These are phyloP conservation scores for Citrus inodora DNA, from an alignment of 345 rosid genomes.

Conservation along the genomic window DNA sequence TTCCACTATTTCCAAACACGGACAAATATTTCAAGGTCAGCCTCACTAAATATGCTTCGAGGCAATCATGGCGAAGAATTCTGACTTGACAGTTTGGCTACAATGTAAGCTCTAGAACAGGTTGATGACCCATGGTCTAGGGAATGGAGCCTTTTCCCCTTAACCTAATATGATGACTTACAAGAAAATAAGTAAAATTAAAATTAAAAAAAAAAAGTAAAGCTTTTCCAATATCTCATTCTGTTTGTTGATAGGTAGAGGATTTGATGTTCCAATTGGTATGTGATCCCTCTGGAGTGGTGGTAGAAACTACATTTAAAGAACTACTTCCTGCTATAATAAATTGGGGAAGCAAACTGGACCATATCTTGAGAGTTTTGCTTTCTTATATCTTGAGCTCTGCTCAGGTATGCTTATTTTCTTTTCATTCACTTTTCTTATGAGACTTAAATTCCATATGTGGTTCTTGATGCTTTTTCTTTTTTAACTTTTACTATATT, in stretches of 20 bases:
- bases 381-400: constrained; percentile 73
- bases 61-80: constrained; percentile 74
- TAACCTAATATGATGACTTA: constrained; percentile 37
- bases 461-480: constrained; percentile 5
- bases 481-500: constrained; percentile 12
- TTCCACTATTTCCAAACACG: constrained; percentile 81
- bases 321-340: constrained; percentile 82
- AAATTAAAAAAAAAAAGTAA: background rate
- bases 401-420: constrained; percentile 62
- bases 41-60: constrained; percentile 69
- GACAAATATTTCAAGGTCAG: constrained; percentile 99
- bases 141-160: constrained; percentile 43
- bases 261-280: constrained; percentile 92
- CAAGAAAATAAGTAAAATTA: constrained; percentile 16
- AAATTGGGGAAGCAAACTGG: constrained; percentile 85
- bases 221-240: constrained; percentile 27
- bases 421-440: constrained; percentile 8
- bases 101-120: constrained; percentile 71
- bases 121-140: constrained; percentile 57
- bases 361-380: constrained; percentile 66
- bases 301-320: constrained; percentile 81
- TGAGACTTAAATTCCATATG: background rate
- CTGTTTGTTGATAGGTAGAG: constrained; percentile 69
- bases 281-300: constrained; percentile 91
- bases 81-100: constrained; percentile 78